Conservation (phyloP, 805 yeast genomes). For the Ogataea chonburiensis region DNA sequence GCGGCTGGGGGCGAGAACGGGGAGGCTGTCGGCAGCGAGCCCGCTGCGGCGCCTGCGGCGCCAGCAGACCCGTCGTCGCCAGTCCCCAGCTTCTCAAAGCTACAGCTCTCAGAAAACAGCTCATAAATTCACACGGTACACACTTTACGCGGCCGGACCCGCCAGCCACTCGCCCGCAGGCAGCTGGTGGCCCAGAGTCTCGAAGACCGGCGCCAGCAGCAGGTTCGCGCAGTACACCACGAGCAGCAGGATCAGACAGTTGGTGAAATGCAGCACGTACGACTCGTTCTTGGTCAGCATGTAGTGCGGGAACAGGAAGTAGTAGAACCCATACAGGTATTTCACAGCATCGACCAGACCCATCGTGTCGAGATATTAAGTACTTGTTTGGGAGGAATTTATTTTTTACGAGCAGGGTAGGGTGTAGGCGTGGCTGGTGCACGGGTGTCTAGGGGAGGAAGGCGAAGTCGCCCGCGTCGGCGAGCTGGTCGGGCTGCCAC, state of each 20-base stretch:
- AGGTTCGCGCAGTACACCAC: conserved; percentile 17
- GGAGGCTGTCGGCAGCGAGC: no score
- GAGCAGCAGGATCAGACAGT: conserved; percentile 12
- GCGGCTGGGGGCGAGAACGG: no score
- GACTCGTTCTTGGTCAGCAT: conserved; percentile 50
- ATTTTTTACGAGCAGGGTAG: no score
- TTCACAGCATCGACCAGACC: conserved; percentile 16
- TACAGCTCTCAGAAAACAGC: conserved; percentile 5
- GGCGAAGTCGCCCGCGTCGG: conserved; percentile 11
- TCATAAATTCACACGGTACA: background rate
- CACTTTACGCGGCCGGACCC: conserved; percentile 3
- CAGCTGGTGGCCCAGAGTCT: no score
- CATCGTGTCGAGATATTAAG: conserved; percentile 1
- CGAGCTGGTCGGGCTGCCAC: conserved; percentile 10
- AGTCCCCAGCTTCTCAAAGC: conserved; percentile 2
- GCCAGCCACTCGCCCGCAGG: conserved; percentile 8
- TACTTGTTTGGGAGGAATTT: background rate
- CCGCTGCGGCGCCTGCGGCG: no score
- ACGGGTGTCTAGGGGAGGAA: conserved; percentile 8
- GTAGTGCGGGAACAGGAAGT: conserved; percentile 45
- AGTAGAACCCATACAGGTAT: conserved; percentile 33
- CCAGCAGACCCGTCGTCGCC: no score
- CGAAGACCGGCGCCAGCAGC: conserved; percentile 14
- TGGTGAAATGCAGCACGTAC: conserved; percentile 23
- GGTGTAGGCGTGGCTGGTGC: no score